These are phyloP conservation scores for Dryas integrifolia DNA, from an alignment of 331 rosid genomes.

Conservation along the genomic window DNA sequence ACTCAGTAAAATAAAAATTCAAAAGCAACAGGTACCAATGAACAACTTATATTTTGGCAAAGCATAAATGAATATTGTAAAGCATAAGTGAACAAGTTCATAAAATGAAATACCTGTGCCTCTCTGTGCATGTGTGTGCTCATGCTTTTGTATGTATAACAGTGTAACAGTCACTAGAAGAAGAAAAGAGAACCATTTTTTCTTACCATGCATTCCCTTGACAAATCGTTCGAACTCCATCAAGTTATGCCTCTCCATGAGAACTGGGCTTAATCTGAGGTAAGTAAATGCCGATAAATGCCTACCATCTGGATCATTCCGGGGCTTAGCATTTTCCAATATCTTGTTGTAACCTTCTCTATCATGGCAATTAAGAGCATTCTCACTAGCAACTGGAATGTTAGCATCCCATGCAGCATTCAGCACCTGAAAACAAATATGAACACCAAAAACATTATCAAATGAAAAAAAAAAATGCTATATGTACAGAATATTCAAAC, in stretches of 20 bases:
- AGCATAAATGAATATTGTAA: not conserved
- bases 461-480: not conserved
- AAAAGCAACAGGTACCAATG: too few relatives aligned
- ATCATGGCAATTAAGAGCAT: constrained; percentile 72
- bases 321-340: constrained; percentile 82
- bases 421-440: constrained; percentile 51
- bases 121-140: not conserved
- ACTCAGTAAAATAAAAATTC: too few relatives aligned
- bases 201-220: constrained; percentile 93
- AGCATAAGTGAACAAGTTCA: not conserved
- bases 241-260: constrained; percentile 68
- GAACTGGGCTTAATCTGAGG: constrained; percentile 70
- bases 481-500: not conserved
- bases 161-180: too few relatives aligned
- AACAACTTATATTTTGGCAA: not conserved
- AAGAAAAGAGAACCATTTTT: not conserved
- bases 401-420: constrained; percentile 84
- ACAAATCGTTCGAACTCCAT: constrained; percentile 80
- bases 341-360: constrained; percentile 79
- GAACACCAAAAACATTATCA: not conserved
- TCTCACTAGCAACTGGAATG: constrained; percentile 71
- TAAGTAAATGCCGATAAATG: constrained; percentile 76
- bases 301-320: constrained; percentile 81
- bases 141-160: not conserved
- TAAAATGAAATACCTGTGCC: not conserved